A percentile compares a stretch with the other conserved stretches of the same genome.
phyloP scores from a whole-genome alignment of 306 rosid genomes.

The Corylus americana region DNA sequence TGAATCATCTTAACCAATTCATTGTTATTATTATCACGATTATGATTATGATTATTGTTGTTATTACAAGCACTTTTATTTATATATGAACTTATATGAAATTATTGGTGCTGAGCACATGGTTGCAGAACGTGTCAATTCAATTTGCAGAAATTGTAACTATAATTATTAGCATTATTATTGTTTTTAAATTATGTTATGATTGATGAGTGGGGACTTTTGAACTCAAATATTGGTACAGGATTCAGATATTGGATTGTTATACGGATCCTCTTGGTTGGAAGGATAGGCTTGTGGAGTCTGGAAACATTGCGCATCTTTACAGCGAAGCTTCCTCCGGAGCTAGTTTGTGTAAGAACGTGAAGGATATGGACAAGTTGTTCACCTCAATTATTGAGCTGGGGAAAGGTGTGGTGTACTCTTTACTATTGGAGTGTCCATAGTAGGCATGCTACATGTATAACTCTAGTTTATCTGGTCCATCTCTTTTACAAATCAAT shows the following conservation, averaged over 20 bases:
- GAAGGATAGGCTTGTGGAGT: conserved; percentile 55
- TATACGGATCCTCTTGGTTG: conserved; percentile 97
- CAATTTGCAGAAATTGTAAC: not conserved
- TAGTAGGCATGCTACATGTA: no score
- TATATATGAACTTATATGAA: not conserved
- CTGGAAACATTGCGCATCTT: conserved; percentile 31
- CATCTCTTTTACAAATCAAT: no score
- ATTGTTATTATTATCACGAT: not conserved
- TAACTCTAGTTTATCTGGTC: no score
- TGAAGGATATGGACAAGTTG: conserved; percentile 64
- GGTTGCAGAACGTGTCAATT: not conserved
- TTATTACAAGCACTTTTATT: not conserved
- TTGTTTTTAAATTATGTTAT: not conserved
- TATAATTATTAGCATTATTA: not conserved
- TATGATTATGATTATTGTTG: not conserved
- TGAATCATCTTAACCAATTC: conserved; percentile 16
- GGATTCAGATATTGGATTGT: conserved; percentile 92
- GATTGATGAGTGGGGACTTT: not conserved
- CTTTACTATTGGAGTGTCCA: conserved; percentile 6
- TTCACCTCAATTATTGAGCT: conserved; percentile 51
- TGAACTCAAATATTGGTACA: conserved; percentile 33
- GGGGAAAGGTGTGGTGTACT: conserved; percentile 58
- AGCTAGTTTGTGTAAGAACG: conserved; percentile 46
- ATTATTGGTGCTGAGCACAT: not conserved
- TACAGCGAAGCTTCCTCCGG: conserved; percentile 38